phyloP scores from a whole-genome alignment of 352 stramenopile species.

The Pythium aphanidermatum region DNA sequence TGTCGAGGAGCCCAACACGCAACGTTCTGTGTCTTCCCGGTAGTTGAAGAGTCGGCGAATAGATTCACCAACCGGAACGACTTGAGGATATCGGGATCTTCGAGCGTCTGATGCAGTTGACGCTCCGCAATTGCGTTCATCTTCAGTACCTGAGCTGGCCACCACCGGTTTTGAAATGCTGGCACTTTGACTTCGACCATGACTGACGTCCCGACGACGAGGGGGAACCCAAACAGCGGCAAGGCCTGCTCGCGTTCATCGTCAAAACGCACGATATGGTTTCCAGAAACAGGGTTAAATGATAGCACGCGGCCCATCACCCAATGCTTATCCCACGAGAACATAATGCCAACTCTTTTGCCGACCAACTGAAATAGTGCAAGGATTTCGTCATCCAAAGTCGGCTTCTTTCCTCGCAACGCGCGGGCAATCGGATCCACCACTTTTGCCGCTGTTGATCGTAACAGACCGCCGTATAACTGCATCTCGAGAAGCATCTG shows the following conservation, averaged over 20 bases:
- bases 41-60: slow-evolving; percentile 25
- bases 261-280: slow-evolving; percentile 65
- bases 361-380: slow-evolving; percentile 58
- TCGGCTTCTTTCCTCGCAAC: slow-evolving; percentile 43
- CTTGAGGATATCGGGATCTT: slow-evolving; percentile 30
- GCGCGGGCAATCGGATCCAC: slow-evolving; percentile 36
- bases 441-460: slow-evolving; percentile 57
- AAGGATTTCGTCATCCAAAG: slow-evolving; percentile 34
- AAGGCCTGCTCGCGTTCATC: slow-evolving; percentile 52
- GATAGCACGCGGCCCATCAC: slow-evolving; percentile 55
- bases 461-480: slow-evolving; percentile 60
- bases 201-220: slow-evolving; percentile 55
- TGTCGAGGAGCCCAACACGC: slow-evolving; percentile 77
- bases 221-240: slow-evolving; percentile 62
- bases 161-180: slow-evolving; percentile 57
- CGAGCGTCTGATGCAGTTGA: slow-evolving; percentile 27
- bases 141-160: slow-evolving; percentile 63
- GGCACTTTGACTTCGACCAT: slow-evolving; percentile 71
- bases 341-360: slow-evolving; percentile 56
- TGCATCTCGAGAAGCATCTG: slow-evolving; percentile 85
- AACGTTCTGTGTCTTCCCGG: slow-evolving; percentile 37
- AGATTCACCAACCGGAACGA: slow-evolving; percentile 57
- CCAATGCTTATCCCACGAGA: slow-evolving; percentile 80
- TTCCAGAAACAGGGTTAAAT: slow-evolving; percentile 47
- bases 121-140: slow-evolving; percentile 56